A percentile compares a stretch with the other conserved stretches of the same genome.
Evolutionary conservation across 2,329 filamentous ascomycete genomes (phyloP).

Genomic region (Dothistroma pini): DNA sequence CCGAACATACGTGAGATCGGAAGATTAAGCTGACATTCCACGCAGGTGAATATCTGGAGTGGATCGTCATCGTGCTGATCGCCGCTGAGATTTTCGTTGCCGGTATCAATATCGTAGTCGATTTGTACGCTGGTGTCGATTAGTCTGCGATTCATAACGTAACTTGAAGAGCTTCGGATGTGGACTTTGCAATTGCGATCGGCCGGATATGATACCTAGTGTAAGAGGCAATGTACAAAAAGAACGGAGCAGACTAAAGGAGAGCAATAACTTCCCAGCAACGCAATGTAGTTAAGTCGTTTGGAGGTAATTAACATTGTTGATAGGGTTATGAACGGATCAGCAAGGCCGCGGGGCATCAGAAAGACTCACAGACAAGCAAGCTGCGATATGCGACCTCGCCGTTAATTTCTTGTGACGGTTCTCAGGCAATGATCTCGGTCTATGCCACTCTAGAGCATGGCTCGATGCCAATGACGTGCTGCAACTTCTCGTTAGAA

Average conservation of each 20-base stretch:
- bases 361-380: too few species aligned
- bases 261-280: not conserved
- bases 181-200: not conserved
- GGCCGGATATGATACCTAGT: not conserved
- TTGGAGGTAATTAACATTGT: not conserved
- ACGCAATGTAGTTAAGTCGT: not conserved
- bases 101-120: constrained; percentile 90
- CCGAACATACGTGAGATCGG: not conserved
- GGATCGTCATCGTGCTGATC: constrained; percentile 84
- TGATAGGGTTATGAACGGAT: too few species aligned
- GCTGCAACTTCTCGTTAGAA: not conserved
- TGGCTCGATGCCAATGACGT: not conserved
- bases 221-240: not conserved
- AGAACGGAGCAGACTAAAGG: too few species aligned
- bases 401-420: too few species aligned
- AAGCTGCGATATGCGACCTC: too few species aligned
- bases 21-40: constrained; percentile 2
- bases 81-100: constrained; percentile 86
- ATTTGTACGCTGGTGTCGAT: constrained; percentile 65
- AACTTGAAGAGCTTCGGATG: not conserved
- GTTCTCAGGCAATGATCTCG: too few species aligned
- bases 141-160: not conserved
- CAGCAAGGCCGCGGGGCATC: too few species aligned
- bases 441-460: not conserved
- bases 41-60: constrained; percentile 48